phyloP scores from a whole-genome alignment of 345 rosid genomes.

The Hypericum perforatum region DNA sequence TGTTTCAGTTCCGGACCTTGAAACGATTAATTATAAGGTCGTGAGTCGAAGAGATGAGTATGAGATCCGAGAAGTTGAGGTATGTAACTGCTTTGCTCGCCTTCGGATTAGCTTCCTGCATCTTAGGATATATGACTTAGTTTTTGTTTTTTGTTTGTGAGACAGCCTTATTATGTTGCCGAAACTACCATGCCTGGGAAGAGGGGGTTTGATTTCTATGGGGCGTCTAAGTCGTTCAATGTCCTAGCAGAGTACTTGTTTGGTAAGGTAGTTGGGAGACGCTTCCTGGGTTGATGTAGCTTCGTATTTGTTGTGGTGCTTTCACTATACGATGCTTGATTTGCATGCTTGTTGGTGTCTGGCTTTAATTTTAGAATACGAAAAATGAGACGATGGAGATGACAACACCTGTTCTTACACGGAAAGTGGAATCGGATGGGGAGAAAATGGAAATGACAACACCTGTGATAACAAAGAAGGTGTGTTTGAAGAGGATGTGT shows the following conservation, averaged over 20 bases:
- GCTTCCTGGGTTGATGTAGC: neutral
- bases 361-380: conserved; percentile 35
- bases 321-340: neutral
- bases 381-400: conserved; percentile 66
- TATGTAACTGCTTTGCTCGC: conserved; percentile 9
- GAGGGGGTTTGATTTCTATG: conserved; percentile 63
- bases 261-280: conserved; percentile 59
- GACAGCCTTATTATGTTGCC: conserved; percentile 68
- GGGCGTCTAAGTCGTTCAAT: conserved; percentile 71
- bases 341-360: conserved; percentile 11
- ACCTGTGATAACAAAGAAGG: conserved; percentile 80
- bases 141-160: conserved; percentile 8
- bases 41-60: conserved; percentile 42
- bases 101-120: neutral
- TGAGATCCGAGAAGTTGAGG: conserved; percentile 90
- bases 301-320: neutral
- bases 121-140: neutral
- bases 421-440: conserved; percentile 51
- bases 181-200: conserved; percentile 78
- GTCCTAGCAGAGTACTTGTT: conserved; percentile 84
- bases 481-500: conserved; percentile 14
- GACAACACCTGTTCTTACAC: conserved; percentile 83
- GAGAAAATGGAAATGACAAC: conserved; percentile 88
- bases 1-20: conserved; percentile 70
- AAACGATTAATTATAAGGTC: conserved; percentile 56